Base-by-base conservation (phyloP, 345 rosid species). In the Camelina hispida region DNA sequence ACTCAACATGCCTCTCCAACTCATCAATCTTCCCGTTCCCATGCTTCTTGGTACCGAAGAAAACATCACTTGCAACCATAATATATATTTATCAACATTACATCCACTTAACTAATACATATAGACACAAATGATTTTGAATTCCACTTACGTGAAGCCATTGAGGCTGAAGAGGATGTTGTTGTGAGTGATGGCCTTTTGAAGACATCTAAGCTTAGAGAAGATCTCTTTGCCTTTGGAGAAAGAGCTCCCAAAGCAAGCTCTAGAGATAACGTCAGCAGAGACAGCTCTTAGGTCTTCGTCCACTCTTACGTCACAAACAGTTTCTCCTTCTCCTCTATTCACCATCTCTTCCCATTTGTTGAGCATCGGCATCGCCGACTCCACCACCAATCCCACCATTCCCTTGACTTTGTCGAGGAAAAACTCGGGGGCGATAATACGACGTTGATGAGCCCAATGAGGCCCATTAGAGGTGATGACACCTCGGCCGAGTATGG, bases 331-430 rank as follows among this genome's bases (percentile, higher is more conserved):
- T 38, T 66, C 42, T 62, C 66, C 48, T 44, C 64, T 80, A 50
- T 74, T 79, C 5, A 77, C 70, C 42, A 74, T 61, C 22, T 71
- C 77, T 65, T 84, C 82, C 97, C 97, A 93, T 68, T 82, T 84
- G 7, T 58, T 78, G 1, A 91, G 75, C 80, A 87, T 65, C 25
- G 82, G 77, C 70, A 57, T 79, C 30, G 81, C 74, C 0, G 85
- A 85, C 18, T 82, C 90, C 42, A 84, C 85, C 87, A 93, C 85
- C 51, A 83, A 80, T 46, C 85, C 88, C 60, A 85, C 84, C 97
- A 93, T 91, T 42, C 85, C 89, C 87, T 91, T 89, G 73, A 86
- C 92, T 79, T 88, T 89, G 68, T 91, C 91, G 51, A 83, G 78
- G 73, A 86, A 85, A 84, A 89, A 91, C 78, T 88, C 88, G 0